Evolutionary conservation across 805 yeast genomes (phyloP), one percentile per base, ranked within the genome.

Genomic region (Candida ponderosae): DNA sequence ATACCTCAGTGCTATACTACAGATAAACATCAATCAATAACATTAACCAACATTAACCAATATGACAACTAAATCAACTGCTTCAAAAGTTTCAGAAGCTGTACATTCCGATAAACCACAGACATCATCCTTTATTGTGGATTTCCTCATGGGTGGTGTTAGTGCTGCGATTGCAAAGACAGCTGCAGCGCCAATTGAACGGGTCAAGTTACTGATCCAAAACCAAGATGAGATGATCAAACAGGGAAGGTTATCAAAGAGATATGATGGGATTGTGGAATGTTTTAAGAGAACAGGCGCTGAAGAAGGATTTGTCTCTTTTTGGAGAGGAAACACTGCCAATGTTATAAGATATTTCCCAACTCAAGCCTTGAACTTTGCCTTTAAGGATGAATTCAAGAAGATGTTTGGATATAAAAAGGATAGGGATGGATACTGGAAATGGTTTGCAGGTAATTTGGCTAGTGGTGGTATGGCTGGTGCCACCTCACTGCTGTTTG

Each of bases 301-400:
- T 56, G 86, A 82, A 55, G 97, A 88, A 76, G 97, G 97, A 80
- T 60, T 84, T 48, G 75, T 70, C 53, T 71, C 97, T 48, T 87
- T 88, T 90, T 88, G 97, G 97, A 83, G 96, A 83, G 97, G 97
- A 79, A 88, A 88, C 89, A 89, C 96, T 52, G 97, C 97, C 61
- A 88, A 88, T 73, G 97, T 88, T 66, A 81, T 88, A 75, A 85
- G 97, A 78, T 88, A 89, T 80, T 88, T 88, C 95, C 97, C 97
- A 70, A 89, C 97, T 68, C 97, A 88, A 75, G 97, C 97, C 59
- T 79, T 88, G 65, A 88, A 88, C 83, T 89, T 88, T 62, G 97
- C 97, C 61, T 89, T 88, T 90, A 89, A 88, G 77, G 97, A 89
- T 70, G 84, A 86, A 74, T 85, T 89, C 76, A 88, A 88, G 81